Evolutionary conservation across 2,329 filamentous ascomycete genomes (phyloP).

Genomic region (Aspergillus neotritici): DNA sequence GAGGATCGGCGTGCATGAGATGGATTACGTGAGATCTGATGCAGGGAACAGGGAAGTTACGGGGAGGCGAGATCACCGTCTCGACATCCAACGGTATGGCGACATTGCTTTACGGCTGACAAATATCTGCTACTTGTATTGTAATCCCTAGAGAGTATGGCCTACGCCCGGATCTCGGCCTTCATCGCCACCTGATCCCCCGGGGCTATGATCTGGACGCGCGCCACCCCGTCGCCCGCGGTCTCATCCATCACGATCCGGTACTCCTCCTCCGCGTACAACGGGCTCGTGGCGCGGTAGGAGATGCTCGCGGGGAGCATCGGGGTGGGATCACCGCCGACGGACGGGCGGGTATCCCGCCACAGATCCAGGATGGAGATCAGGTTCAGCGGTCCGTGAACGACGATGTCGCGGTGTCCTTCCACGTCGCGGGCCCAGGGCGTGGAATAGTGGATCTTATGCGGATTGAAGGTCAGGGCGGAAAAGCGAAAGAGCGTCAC

Average conservation of each 20-base stretch:
- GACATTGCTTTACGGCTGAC: no score
- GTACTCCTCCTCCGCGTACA: conserved; percentile 48
- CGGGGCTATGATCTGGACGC: conserved; percentile 32
- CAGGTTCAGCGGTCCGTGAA: conserved; percentile 41
- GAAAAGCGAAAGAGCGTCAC: conserved; percentile 42
- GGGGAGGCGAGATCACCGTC: no score
- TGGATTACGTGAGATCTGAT: no score
- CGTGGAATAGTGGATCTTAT: conserved; percentile 42
- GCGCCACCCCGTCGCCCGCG: conserved; percentile 23
- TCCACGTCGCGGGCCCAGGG: conserved; percentile 41
- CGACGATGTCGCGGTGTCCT: conserved; percentile 39
- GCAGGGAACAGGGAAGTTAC: no score
- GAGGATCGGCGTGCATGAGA: no score
- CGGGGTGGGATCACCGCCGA: conserved; percentile 15
- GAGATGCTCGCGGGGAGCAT: conserved; percentile 39
- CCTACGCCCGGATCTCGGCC: conserved; percentile 26
- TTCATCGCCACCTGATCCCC: conserved; percentile 34
- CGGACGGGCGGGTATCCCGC: conserved; percentile 32
- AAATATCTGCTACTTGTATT: no score
- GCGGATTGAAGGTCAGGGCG: conserved; percentile 41
- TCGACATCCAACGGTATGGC: no score
- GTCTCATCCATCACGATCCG: conserved; percentile 37
- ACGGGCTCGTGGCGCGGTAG: conserved; percentile 46
- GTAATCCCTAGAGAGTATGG: no score
- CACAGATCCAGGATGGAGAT: conserved; percentile 42